A percentile compares a stretch with the other conserved stretches of the same genome.
phyloP scores from a whole-genome alignment of 2,329 filamentous ascomycete species.

The Diplodia sapinea region DNA sequence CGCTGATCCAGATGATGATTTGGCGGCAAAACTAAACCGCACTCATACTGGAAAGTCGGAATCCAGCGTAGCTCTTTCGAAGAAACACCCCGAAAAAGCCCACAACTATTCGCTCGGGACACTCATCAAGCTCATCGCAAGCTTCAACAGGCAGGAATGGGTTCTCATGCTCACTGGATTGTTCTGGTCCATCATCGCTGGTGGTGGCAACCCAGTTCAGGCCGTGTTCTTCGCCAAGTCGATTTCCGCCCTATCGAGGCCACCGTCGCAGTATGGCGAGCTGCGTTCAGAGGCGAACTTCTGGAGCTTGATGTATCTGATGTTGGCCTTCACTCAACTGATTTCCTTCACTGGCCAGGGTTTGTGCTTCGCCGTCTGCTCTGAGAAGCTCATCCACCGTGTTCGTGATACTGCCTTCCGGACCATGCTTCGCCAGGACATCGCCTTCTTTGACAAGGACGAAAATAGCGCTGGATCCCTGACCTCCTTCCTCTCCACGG shows the following conservation, averaged over 20 bases:
- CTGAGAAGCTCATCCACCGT: constrained; percentile 82
- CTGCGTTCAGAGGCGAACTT: constrained; percentile 77
- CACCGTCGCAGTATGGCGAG: constrained; percentile 56
- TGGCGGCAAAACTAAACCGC: constrained; percentile 62
- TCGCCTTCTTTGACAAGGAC: constrained; percentile 86
- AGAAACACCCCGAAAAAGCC: constrained; percentile 54
- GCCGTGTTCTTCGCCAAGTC: constrained; percentile 89
- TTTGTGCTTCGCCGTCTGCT: constrained; percentile 74
- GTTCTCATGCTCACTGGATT: constrained; percentile 75
- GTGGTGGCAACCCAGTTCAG: constrained; percentile 77
- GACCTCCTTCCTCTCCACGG: constrained; percentile 83
- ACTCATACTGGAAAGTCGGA: constrained; percentile 60
- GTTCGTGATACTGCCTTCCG: constrained; percentile 84
- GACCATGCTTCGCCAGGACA: constrained; percentile 88
- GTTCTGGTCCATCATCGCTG: constrained; percentile 75
- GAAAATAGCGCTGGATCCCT: constrained; percentile 89
- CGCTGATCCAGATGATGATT: constrained; percentile 66
- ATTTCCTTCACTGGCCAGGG: constrained; percentile 70
- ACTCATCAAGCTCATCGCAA: constrained; percentile 77
- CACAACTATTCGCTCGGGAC: constrained; percentile 73
- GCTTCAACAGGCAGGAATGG: constrained; percentile 78
- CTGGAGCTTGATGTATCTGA: constrained; percentile 87
- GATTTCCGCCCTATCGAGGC: constrained; percentile 72
- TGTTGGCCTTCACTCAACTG: constrained; percentile 77
- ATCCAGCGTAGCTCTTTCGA: constrained; percentile 73